phyloP scores from a whole-genome alignment of 305 asterid genomes.

The Rubia balearica region DNA sequence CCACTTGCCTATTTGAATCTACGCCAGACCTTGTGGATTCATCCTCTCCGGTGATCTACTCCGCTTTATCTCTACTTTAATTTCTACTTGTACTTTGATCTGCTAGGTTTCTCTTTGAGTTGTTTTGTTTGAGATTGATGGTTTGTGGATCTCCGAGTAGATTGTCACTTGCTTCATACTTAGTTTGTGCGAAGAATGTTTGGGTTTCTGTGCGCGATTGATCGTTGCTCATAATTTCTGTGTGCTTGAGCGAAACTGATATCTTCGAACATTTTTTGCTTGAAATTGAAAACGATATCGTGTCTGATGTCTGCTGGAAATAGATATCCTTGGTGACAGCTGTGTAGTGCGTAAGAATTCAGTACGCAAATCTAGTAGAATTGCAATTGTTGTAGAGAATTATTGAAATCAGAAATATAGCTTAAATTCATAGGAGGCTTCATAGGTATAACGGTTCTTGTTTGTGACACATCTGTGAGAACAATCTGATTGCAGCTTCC shows the following conservation, averaged over 20 bases:
- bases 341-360: not conserved
- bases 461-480: not conserved
- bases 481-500: not conserved
- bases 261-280: not conserved
- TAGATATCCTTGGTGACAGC: not conserved
- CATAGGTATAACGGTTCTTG: not conserved
- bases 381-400: not conserved
- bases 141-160: slow-evolving; percentile 6
- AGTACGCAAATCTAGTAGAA: not conserved
- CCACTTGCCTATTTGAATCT: too few relatives aligned
- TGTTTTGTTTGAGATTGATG: not conserved
- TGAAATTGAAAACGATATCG: not conserved
- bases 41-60: not conserved
- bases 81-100: not conserved
- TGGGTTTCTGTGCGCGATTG: not conserved
- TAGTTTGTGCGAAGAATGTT: not conserved
- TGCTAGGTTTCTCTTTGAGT: not conserved
- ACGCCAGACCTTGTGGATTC: not conserved
- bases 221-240: not conserved
- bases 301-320: not conserved
- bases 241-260: not conserved
- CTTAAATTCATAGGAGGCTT: not conserved
- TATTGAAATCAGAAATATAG: not conserved
- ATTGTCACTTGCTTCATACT: not conserved
- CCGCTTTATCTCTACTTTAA: not conserved